Conservation (phyloP, 2,329 filamentous ascomycete genomes). For the Claviceps sp. region DNA sequence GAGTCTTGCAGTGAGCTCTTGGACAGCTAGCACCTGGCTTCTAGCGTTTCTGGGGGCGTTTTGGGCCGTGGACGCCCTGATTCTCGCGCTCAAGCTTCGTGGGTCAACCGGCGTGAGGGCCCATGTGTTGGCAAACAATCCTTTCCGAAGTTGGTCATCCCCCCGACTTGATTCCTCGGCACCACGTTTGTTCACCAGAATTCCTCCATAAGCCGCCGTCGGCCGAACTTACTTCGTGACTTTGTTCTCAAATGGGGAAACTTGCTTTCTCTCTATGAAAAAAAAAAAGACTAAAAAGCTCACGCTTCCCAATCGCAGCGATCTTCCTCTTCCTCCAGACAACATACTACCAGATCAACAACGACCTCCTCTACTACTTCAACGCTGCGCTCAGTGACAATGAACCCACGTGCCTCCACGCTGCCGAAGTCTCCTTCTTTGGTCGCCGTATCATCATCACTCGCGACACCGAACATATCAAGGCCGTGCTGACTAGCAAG, state of each 20-base stretch:
- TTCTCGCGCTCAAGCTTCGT: slow-evolving; percentile 1
- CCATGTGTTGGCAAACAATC: slow-evolving; percentile 3
- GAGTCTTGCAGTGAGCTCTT: neutral
- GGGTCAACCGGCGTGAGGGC: slow-evolving; percentile 2
- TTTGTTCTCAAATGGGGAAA: too few species aligned
- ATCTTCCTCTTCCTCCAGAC: slow-evolving; percentile 4
- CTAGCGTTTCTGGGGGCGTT: neutral
- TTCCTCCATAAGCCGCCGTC: neutral
- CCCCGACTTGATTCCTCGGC: too few species aligned
- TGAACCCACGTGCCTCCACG: slow-evolving; percentile 1
- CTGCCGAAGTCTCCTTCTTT: slow-evolving; percentile 39
- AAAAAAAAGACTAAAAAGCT: neutral
- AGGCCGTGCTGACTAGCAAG: slow-evolving; percentile 73
- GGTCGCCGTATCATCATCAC: slow-evolving; percentile 56
- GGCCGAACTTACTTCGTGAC: neutral
- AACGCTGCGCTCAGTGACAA: neutral
- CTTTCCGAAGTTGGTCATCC: neutral
- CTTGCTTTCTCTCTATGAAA: neutral
- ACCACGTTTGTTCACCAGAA: neutral
- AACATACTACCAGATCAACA: slow-evolving; percentile 4
- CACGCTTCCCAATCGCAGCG: neutral
- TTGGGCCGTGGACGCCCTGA: slow-evolving; percentile 1
- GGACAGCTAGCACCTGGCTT: neutral
- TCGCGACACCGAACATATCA: slow-evolving; percentile 76
- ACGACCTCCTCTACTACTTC: slow-evolving; percentile 1